These are phyloP conservation scores for Phlebiopsis gigantea DNA, from an alignment of 768 basidiomycete species.

Conservation along the genomic window DNA sequence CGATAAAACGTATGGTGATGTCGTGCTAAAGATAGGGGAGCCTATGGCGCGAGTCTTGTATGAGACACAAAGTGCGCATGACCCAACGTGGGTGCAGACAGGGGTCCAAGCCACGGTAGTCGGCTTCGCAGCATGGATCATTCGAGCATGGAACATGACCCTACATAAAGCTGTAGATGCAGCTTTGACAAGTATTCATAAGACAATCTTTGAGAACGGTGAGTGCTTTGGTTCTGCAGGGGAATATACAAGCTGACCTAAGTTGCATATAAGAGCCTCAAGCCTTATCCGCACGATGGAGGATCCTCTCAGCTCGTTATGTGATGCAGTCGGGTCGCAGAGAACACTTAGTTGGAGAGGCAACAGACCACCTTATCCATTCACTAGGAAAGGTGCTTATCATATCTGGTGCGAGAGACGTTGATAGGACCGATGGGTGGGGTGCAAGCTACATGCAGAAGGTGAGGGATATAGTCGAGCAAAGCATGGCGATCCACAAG, in stretches of 20 bases:
- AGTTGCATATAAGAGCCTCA: neutral
- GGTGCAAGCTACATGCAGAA: neutral
- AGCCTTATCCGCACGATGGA: neutral
- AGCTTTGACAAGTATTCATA: neutral
- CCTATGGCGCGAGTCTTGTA: neutral
- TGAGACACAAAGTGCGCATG: neutral
- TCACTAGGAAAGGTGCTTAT: neutral
- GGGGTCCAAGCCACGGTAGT: neutral
- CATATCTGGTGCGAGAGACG: neutral
- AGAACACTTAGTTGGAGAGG: neutral
- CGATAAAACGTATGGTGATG: neutral
- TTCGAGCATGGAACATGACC: neutral
- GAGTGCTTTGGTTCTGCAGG: neutral
- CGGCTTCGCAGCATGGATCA: neutral
- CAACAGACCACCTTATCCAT: neutral
- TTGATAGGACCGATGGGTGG: neutral
- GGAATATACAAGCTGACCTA: neutral
- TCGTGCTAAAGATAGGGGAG: neutral
- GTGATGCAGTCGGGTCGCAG: neutral
- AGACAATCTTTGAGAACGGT: neutral
- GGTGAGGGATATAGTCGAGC: neutral
- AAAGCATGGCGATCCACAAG: neutral
- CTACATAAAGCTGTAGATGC: neutral
- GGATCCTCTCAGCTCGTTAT: neutral
- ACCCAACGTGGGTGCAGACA: neutral